Conservation (phyloP, 2,329 filamentous ascomycete genomes). For the Ceratocystis eucalypticola region DNA sequence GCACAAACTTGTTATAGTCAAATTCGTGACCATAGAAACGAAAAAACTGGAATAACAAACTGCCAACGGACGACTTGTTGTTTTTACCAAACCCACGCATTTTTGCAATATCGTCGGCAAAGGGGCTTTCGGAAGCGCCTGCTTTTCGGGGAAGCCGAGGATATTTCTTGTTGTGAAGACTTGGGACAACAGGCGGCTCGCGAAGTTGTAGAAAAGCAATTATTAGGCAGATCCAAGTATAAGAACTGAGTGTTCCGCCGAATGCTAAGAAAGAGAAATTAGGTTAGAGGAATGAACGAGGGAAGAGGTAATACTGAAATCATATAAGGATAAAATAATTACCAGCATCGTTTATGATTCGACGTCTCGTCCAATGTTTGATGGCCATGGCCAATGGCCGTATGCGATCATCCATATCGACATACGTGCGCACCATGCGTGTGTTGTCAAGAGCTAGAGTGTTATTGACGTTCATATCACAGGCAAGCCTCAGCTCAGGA, state of each 20-base stretch:
- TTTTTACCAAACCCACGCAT: constrained; percentile 59
- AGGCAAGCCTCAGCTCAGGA: constrained; percentile 74
- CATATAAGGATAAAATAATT: constrained; percentile 28
- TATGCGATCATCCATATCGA: constrained; percentile 81
- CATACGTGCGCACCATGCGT: constrained; percentile 93
- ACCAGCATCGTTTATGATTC: constrained; percentile 95
- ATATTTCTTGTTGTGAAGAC: constrained; percentile 62
- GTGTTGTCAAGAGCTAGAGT: constrained; percentile 90
- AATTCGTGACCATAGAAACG: constrained; percentile 88
- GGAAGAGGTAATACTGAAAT: background rate
- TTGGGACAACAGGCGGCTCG: constrained; percentile 69
- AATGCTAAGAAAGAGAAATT: constrained; percentile 44
- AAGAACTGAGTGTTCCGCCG: constrained; percentile 89
- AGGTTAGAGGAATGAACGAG: background rate
- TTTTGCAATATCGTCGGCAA: constrained; percentile 72
- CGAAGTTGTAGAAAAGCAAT: constrained; percentile 89
- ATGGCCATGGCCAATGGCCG: constrained; percentile 89
- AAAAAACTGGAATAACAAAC: constrained; percentile 91
- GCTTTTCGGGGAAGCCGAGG: constrained; percentile 39
- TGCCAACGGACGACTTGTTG: constrained; percentile 71
- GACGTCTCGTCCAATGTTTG: constrained; percentile 90
- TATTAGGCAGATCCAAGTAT: constrained; percentile 98
- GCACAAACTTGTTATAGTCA: constrained; percentile 69
- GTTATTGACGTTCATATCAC: constrained; percentile 99
- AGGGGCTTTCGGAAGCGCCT: constrained; percentile 58